Conservation (phyloP, 73 alveolate species). For the Tetrahymena elliotti region DNA sequence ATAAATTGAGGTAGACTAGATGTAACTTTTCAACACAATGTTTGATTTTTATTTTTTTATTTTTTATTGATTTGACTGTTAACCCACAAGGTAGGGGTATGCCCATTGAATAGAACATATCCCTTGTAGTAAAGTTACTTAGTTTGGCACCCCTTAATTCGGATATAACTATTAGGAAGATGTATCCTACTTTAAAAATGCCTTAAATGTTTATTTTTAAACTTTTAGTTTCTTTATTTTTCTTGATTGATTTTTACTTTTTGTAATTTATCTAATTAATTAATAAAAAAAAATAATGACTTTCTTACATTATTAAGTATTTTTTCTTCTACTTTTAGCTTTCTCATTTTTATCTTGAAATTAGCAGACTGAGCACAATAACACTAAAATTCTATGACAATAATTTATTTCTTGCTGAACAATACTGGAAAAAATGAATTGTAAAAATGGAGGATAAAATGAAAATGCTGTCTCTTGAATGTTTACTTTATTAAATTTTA, state of each 20-base stretch:
- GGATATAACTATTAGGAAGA: neutral
- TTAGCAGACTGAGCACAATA: neutral
- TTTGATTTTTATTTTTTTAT: neutral
- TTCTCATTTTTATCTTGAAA: neutral
- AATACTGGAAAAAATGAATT: too few species aligned
- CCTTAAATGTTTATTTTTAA: neutral
- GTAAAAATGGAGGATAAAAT: too few species aligned
- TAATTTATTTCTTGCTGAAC: too few species aligned
- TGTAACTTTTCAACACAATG: neutral
- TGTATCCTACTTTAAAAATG: neutral
- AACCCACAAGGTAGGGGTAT: constrained; percentile 3
- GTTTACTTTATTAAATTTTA: too few species aligned
- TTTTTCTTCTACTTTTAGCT: neutral
- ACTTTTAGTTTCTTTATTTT: neutral
- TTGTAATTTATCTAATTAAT: neutral
- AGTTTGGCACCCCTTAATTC: neutral
- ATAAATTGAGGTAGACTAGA: neutral
- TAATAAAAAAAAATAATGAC: neutral
- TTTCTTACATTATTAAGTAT: neutral
- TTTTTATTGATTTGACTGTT: neutral
- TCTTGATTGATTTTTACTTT: neutral
- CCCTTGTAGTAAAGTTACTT: neutral
- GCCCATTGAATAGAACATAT: neutral
- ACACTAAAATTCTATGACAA: too few species aligned
- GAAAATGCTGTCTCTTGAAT: neutral